Evolutionary conservation across 495 filamentous ascomycete species (phyloP), one percentile per base, ranked within the genome.

Genomic region (Hypoxylon crocopeplum): DNA sequence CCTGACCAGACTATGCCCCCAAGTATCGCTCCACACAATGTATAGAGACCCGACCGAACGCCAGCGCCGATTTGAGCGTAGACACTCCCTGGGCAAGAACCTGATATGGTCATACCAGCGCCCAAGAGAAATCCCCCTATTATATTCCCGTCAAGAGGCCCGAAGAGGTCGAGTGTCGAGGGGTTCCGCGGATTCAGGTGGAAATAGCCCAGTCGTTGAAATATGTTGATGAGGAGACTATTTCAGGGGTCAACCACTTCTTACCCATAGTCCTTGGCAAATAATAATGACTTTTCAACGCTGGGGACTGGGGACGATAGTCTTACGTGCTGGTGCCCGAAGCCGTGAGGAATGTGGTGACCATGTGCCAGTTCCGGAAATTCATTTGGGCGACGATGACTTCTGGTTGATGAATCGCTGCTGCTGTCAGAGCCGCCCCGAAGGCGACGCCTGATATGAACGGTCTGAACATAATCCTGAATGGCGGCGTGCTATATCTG

Each of bases 21-120:
- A 20, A 79, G 48, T 15, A 77, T 55, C 36, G 69, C 72, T 16
- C 81, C 81, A 7, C 59, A 40, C 2, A 82, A 60, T 2, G 76
- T 71, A 39, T 69, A 76, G 33, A 72, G 63, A 4, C 76, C 79
- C 2, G 79, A 77, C 1, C 30, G 64, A 12, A 82, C 67, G 30
- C 80, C 77, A n/a, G 69, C 67, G 17, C 74, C 81, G 16, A 83
- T 37, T 68, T 86, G 82, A 0, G 78, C 75, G 42, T 84, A 71
- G 0, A 83, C 74, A 8, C 82, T 84, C 2, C 83, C 82, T 0
- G 82, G 81, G 53, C 83, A 86, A 0, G 82, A 75, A 20, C 82
- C 83, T 1, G 82, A 75, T 16, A 84, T 66, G 21, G 78, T 69
- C 81, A 85, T 79, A 51, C 83, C 83, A 1, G 74, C 44, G 33